phyloP scores from a whole-genome alignment of 306 rosid genomes.

The Pachyrhizus erosus region DNA sequence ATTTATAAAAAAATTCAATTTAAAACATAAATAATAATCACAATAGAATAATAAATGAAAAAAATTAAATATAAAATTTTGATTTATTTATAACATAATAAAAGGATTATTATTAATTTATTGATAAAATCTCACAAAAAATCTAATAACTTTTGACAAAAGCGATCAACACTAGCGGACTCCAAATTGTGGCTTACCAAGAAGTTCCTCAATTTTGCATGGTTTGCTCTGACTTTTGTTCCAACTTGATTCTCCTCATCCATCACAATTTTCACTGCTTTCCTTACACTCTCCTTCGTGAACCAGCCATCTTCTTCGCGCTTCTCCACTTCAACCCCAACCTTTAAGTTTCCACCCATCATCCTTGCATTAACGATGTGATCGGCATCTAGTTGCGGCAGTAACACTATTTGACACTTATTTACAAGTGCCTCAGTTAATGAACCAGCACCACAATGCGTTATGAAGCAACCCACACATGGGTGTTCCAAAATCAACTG shows the following conservation, averaged over 20 bases:
- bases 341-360: constrained; percentile 39
- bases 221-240: constrained; percentile 48
- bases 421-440: constrained; percentile 56
- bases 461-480: constrained; percentile 71
- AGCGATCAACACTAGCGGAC: constrained; percentile 16
- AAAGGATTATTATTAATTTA: no score
- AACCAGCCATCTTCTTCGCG: constrained; percentile 65
- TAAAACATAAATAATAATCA: no score
- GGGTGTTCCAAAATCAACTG: constrained; percentile 59
- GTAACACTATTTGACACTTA: constrained; percentile 57
- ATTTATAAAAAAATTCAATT: no score
- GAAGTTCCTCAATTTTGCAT: constrained; percentile 45
- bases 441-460: constrained; percentile 74
- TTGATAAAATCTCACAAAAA: no score
- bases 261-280: constrained; percentile 56
- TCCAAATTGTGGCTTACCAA: constrained; percentile 5
- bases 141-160: constrained; percentile 39
- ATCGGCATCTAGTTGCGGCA: constrained; percentile 47
- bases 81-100: no score
- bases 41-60: no score
- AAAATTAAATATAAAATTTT: no score
- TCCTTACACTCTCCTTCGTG: constrained; percentile 51
- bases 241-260: constrained; percentile 54
- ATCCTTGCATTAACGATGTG: constrained; percentile 52
- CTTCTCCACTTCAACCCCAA: constrained; percentile 65